A percentile compares a stretch with the other conserved stretches of the same genome.
phyloP scores from a whole-genome alignment of 2,329 filamentous ascomycete species.

The Bipolaris oryzae region DNA sequence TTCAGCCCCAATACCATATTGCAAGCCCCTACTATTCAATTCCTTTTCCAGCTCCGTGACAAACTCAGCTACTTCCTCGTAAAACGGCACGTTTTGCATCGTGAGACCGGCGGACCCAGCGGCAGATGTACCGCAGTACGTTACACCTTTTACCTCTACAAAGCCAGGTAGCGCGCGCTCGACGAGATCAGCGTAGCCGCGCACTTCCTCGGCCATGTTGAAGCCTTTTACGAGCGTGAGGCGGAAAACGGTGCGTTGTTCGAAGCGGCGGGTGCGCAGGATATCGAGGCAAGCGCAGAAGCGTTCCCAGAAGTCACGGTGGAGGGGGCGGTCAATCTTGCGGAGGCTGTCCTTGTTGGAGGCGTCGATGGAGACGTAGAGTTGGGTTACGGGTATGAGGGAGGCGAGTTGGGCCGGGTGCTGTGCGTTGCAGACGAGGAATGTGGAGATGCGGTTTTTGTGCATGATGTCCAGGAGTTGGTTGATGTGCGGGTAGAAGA shows the following conservation, averaged over 20 bases:
- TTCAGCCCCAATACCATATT: slow-evolving; percentile 91
- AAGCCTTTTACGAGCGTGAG: slow-evolving; percentile 97
- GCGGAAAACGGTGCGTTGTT: slow-evolving; percentile 91
- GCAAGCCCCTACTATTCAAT: slow-evolving; percentile 71
- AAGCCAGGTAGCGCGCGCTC: slow-evolving; percentile 87
- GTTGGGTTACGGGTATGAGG: slow-evolving; percentile 84
- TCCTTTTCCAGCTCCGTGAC: slow-evolving; percentile 75
- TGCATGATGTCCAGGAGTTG: slow-evolving; percentile 86
- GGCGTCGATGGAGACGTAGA: slow-evolving; percentile 96
- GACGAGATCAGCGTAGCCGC: slow-evolving; percentile 88
- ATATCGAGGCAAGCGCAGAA: slow-evolving; percentile 93
- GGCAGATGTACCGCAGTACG: slow-evolving; percentile 90
- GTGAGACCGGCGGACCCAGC: slow-evolving; percentile 83
- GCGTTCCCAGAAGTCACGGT: slow-evolving; percentile 97
- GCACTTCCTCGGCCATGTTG: slow-evolving; percentile 92
- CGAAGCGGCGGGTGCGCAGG: slow-evolving; percentile 78
- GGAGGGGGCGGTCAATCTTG: slow-evolving; percentile 87
- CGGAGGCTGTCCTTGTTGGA: slow-evolving; percentile 86
- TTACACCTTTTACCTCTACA: slow-evolving; percentile 95
- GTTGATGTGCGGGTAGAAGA: slow-evolving; percentile 98
- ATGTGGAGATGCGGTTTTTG: slow-evolving; percentile 84
- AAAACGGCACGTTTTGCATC: slow-evolving; percentile 98
- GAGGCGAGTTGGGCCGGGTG: slow-evolving; percentile 88
- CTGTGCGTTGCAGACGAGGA: slow-evolving; percentile 96
- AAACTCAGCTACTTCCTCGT: slow-evolving; percentile 85